A percentile compares a stretch with the other conserved stretches of the same genome.
Evolutionary conservation across 1,284 basidiomycete genomes (phyloP).

Genomic region (Puccinia novopanici): DNA sequence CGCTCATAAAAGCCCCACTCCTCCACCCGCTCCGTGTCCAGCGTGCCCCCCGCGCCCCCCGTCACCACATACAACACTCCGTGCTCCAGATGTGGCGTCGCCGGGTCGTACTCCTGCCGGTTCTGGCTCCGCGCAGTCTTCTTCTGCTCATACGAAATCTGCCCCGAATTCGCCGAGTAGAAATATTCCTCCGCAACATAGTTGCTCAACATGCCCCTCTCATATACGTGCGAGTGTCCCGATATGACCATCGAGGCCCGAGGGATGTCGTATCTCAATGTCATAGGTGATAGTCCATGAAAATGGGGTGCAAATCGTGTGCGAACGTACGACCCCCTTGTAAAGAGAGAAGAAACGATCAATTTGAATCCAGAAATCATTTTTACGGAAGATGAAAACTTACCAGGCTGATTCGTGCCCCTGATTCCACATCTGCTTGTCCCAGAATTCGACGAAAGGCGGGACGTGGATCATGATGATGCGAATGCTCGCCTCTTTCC

Average conservation of each 20-base stretch:
- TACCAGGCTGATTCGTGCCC: constrained; percentile 54
- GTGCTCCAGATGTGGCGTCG: constrained; percentile 32
- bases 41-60: constrained; percentile 54
- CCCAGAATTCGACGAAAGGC: constrained; percentile 55
- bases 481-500: constrained; percentile 52
- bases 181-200: constrained; percentile 50
- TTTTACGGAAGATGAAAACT: constrained; percentile 17
- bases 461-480: constrained; percentile 54
- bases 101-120: constrained; percentile 38
- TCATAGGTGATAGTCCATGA: constrained; percentile 34
- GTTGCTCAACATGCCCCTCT: constrained; percentile 53
- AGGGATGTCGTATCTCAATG: constrained; percentile 22
- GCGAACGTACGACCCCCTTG: constrained; percentile 54
- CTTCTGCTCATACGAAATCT: constrained; percentile 30
- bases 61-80: constrained; percentile 52
- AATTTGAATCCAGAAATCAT: neutral
- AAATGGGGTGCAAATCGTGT: constrained; percentile 52
- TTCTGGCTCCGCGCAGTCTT: constrained; percentile 42
- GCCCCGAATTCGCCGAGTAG: constrained; percentile 1
- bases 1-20: constrained; percentile 54
- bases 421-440: constrained; percentile 52
- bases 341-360: neutral
- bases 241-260: constrained; percentile 53
- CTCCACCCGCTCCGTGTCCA: constrained; percentile 54
- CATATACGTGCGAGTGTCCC: constrained; percentile 55